Percentiles rank a stretch among this genome's conserved stretches.
phyloP scores from a whole-genome alignment of 305 asterid genomes.

The Striga hermonthica region DNA sequence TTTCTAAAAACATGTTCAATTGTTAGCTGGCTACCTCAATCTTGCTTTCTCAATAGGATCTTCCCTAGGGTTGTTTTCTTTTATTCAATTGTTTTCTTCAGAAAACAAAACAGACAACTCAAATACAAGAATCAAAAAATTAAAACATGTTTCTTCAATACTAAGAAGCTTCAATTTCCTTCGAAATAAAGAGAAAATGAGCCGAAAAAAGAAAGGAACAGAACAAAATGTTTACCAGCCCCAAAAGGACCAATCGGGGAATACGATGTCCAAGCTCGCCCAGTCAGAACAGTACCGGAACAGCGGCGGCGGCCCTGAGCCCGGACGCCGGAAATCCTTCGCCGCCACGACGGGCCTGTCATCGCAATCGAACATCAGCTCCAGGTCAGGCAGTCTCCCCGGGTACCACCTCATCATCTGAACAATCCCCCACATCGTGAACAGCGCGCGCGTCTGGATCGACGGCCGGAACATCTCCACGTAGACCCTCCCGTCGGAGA shows the following conservation, averaged over 20 bases:
- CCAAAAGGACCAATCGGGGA: slow-evolving; percentile 98
- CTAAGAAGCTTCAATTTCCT: not conserved
- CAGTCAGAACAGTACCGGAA: slow-evolving; percentile 86
- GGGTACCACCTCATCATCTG: slow-evolving; percentile 76
- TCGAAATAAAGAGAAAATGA: not conserved
- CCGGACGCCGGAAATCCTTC: slow-evolving; percentile 37
- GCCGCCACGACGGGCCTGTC: slow-evolving; percentile 62
- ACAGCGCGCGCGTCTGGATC: slow-evolving; percentile 56
- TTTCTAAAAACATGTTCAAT: too few species aligned
- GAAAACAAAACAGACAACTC: too few species aligned
- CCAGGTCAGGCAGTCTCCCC: slow-evolving; percentile 76
- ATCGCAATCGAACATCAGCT: slow-evolving; percentile 73
- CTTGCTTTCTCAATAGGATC: too few species aligned
- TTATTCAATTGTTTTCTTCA: too few species aligned
- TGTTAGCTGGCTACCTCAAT: too few species aligned
- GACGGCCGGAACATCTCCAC: slow-evolving; percentile 47
- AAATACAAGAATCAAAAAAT: too few species aligned
- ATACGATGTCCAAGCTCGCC: slow-evolving; percentile 73
- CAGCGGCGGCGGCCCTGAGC: slow-evolving; percentile 62
- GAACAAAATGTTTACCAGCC: slow-evolving; percentile 61
- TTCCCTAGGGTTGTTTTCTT: too few species aligned
- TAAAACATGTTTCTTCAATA: not conserved
- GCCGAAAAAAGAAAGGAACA: too few species aligned
- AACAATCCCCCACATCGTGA: slow-evolving; percentile 76
- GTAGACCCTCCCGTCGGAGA: slow-evolving; percentile 59